Evolutionary conservation across 306 rosid genomes (phyloP), one percentile per base, ranked within the genome.

Genomic region (Citrullus colocynthis): DNA sequence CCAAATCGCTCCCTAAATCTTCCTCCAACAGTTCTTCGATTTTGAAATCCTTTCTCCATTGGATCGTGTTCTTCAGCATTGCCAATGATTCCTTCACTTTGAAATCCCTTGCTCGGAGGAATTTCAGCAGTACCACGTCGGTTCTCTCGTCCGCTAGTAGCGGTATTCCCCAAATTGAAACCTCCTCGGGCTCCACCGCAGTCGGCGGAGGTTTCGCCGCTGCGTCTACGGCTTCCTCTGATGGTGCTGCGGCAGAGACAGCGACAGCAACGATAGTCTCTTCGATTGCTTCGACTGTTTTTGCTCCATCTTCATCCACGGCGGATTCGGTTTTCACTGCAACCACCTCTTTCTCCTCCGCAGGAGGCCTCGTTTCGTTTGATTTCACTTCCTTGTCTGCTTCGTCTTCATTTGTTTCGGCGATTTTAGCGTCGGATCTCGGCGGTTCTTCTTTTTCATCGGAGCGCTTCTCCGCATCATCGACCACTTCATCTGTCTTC

Each of bases 201-300:
- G 81, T 18, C 1, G 85, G 65, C 36, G 54, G 36, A 41, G 74
- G 9, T 55, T 20, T 20, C 16, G 51, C 73, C 55, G 55, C 14
- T 21, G 4, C 11, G 37, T 42, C 37, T 11, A 17, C 39, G 39
- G 78, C 58, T 79, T 59, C 74, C 79, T 78, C 44, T 2, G 41
- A 32, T 52, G 65, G 28, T 63, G 65, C 10, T 32, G 72, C 36
- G 63, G 92, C 83, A 77, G 92, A 82, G 49, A 87, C 96, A 0
- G 89, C 86, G 28, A 91, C 96, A 1, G 91, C 90, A 14, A 91
- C 93, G 4, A 91, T 83, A 42, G 88, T 87, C 80, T 91, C 96
- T 81, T 88, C 87, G 52, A 91, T 91, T 37, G 97, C 97, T 64
- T 91, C 97, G 16, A 91, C 88, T 3, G 97, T 91, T 84, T 89